phyloP scores from a whole-genome alignment of 768 basidiomycete genomes.

The Botryobasidium botryosum region DNA sequence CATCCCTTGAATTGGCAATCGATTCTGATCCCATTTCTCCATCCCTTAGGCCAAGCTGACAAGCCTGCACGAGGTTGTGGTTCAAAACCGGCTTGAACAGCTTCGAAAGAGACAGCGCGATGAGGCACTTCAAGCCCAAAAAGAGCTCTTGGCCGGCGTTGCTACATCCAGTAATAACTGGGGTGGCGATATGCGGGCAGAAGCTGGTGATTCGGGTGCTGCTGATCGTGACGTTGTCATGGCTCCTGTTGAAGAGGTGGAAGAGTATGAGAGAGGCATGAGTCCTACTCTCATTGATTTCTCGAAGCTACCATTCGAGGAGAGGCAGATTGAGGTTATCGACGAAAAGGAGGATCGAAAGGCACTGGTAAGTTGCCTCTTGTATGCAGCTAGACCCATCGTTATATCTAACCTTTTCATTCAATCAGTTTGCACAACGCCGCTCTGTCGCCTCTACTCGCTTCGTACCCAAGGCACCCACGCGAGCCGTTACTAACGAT shows the following conservation, averaged over 20 bases:
- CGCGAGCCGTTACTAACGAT: conserved; percentile 13
- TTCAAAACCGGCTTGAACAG: conserved; percentile 90
- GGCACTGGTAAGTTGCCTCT: conserved; percentile 35
- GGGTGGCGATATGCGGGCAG: conserved; percentile 24
- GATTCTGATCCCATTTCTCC: conserved; percentile 1
- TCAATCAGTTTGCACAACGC: conserved; percentile 53
- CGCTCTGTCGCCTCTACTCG: conserved; percentile 67
- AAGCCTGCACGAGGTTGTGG: conserved; percentile 86
- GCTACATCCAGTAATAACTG: conserved; percentile 38
- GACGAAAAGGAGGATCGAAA: conserved; percentile 46
- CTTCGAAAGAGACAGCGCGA: conserved; percentile 91
- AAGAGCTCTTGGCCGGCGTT: conserved; percentile 73
- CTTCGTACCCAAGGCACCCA: conserved; percentile 81
- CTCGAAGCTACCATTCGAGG: conserved; percentile 51
- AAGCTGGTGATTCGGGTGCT: conserved; percentile 21
- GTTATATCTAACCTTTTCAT: conserved; percentile 6
- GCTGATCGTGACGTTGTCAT: conserved; percentile 14
- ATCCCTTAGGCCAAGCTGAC: conserved; percentile 66
- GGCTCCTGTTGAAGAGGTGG: conserved; percentile 39
- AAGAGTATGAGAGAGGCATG: conserved; percentile 74
- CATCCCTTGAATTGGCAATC: neutral
- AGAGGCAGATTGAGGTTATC: conserved; percentile 65
- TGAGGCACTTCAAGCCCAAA: conserved; percentile 85
- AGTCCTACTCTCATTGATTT: conserved; percentile 65
- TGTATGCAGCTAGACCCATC: neutral